phyloP scores from a whole-genome alignment of 257 asterid species.

The Penstemon newberryi region DNA sequence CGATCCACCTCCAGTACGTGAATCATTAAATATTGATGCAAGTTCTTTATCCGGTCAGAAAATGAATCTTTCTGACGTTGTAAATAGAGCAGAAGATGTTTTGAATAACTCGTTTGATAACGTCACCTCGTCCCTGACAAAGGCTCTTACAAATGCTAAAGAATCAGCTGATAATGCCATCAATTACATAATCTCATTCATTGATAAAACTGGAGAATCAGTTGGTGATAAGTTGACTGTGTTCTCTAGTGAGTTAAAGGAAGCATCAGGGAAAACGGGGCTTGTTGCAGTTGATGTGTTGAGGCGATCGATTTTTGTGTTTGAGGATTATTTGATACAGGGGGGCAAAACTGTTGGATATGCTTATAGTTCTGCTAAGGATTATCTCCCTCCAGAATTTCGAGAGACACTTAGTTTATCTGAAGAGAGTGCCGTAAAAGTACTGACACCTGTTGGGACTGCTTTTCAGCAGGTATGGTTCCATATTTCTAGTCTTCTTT shows the following conservation, averaged over 20 bases:
- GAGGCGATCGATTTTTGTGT: constrained; percentile 46
- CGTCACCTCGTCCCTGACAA: constrained; percentile 46
- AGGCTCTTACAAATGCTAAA: constrained; percentile 42
- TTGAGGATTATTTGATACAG: constrained; percentile 55
- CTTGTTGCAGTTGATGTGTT: constrained; percentile 50
- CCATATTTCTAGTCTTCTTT: not conserved
- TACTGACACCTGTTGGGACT: constrained; percentile 53
- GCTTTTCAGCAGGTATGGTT: constrained; percentile 63
- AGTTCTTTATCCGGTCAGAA: constrained; percentile 43
- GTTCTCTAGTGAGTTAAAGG: constrained; percentile 55
- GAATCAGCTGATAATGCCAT: constrained; percentile 51
- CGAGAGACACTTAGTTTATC: constrained; percentile 53
- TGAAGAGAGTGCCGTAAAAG: constrained; percentile 43
- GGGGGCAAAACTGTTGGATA: constrained; percentile 60
- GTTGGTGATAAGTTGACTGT: constrained; percentile 55
- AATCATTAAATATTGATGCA: constrained; percentile 36
- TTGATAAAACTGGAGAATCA: constrained; percentile 60
- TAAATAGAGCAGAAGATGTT: constrained; percentile 49
- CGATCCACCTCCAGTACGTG: constrained; percentile 40
- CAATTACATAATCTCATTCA: constrained; percentile 39
- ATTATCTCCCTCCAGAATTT: constrained; percentile 63
- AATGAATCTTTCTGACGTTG: constrained; percentile 33
- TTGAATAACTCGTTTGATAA: constrained; percentile 51
- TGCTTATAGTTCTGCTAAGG: constrained; percentile 65
- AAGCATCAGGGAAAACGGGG: constrained; percentile 62